A percentile compares a stretch with the other conserved stretches of the same genome.
phyloP scores from a whole-genome alignment of 257 asterid genomes.

The Oldenlandia corymbosa region DNA sequence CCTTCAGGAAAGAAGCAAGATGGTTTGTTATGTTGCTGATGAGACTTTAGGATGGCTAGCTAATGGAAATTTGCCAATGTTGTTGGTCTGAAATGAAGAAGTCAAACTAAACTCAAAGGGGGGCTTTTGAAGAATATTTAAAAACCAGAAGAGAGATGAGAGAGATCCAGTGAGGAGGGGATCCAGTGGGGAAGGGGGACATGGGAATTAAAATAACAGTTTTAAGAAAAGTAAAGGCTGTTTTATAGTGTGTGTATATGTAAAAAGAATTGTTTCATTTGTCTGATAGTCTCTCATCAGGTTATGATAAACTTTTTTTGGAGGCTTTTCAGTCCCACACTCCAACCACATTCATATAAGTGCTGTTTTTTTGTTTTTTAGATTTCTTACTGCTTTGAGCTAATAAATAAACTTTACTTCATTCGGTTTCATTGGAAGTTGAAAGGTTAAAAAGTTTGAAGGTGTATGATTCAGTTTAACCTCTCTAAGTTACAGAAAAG shows the following conservation, averaged over 20 bases:
- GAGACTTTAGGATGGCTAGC: background rate
- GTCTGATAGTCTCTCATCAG: no score
- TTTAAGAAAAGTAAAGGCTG: background rate
- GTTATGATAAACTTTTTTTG: no score
- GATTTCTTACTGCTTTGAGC: no score
- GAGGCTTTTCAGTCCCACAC: background rate
- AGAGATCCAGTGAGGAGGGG: slow-evolving; percentile 5
- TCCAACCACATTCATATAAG: no score
- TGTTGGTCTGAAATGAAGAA: slow-evolving; percentile 28
- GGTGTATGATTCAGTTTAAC: no score
- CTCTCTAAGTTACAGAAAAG: no score
- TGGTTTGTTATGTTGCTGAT: background rate
- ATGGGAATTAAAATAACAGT: slow-evolving; percentile 12
- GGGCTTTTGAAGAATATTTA: slow-evolving; percentile 6
- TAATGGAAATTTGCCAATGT: background rate
- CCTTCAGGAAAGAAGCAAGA: background rate
- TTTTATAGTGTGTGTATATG: no score
- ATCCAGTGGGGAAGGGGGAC: background rate
- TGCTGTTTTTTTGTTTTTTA: background rate
- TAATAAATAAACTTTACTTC: no score
- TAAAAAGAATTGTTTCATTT: background rate
- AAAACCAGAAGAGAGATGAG: no score
- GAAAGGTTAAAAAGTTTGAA: background rate
- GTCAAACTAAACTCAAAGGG: slow-evolving; percentile 31
- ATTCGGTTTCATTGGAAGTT: background rate